These are phyloP conservation scores for Cercospora sp. DNA, from an alignment of 2,329 filamentous ascomycete species.

Conservation along the genomic window DNA sequence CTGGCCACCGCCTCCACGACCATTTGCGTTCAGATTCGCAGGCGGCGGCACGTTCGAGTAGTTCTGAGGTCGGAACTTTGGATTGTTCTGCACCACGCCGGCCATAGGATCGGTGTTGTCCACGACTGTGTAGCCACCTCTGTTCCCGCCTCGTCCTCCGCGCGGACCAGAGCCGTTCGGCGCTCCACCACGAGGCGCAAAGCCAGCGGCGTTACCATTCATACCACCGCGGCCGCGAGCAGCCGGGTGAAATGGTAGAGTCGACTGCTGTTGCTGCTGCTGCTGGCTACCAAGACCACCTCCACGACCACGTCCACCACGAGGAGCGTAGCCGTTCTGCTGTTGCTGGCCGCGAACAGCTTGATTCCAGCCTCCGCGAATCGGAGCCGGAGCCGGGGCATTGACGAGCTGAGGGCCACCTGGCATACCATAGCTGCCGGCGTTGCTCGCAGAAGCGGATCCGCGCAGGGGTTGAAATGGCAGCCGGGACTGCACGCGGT, in stretches of 20 bases:
- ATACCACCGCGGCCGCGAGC: conserved; percentile 34
- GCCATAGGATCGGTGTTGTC: conserved; percentile 54
- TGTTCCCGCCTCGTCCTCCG: conserved; percentile 35
- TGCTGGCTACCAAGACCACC: conserved; percentile 39
- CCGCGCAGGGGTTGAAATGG: conserved; percentile 32
- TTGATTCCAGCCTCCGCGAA: conserved; percentile 60
- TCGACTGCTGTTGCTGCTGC: conserved; percentile 36
- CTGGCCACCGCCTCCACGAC: conserved; percentile 28
- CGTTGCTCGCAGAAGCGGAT: conserved; percentile 23
- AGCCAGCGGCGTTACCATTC: conserved; percentile 31
- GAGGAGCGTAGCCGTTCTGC: conserved; percentile 37
- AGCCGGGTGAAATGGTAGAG: conserved; percentile 42
- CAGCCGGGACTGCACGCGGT: conserved; percentile 28
- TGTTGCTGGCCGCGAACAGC: conserved; percentile 53
- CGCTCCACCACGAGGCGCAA: conserved; percentile 30
- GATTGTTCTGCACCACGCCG: conserved; percentile 57
- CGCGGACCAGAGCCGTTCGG: conserved; percentile 9
- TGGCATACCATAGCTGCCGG: conserved; percentile 57
- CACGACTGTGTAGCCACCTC: conserved; percentile 47
- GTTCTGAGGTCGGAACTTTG: conserved; percentile 56
- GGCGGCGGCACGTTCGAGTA: conserved; percentile 60
- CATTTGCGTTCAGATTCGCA: conserved; percentile 50
- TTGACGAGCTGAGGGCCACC: conserved; percentile 62
- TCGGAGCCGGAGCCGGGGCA: conserved; percentile 57
- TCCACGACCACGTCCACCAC: conserved; percentile 40